Evolutionary conservation across 176 grass and related monocot genomes (phyloP).

Genomic region (Bothriochloa decipiens): DNA sequence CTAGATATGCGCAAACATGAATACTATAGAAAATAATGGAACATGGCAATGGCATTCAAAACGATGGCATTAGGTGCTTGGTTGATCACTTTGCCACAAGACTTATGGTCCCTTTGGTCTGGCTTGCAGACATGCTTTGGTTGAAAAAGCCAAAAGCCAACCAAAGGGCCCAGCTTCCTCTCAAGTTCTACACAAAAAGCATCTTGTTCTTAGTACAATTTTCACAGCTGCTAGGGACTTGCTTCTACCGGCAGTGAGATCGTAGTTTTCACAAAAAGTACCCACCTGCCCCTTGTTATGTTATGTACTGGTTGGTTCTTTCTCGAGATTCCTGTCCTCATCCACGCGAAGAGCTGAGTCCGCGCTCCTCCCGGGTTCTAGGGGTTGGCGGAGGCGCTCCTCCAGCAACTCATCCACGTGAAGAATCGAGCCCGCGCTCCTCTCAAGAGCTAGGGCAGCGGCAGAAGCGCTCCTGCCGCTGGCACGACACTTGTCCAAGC

Average conservation of each 20-base stretch:
- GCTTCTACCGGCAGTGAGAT: neutral
- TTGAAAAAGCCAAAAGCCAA: neutral
- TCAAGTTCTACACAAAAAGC: neutral
- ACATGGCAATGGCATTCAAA: neutral
- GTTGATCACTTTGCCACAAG: no score
- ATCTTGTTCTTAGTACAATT: neutral
- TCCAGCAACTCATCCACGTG: neutral
- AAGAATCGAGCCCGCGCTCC: no score
- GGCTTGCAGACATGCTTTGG: neutral
- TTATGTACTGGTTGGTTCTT: neutral
- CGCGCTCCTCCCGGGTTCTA: neutral
- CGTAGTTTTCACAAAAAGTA: neutral
- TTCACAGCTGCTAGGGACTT: neutral
- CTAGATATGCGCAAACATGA: neutral
- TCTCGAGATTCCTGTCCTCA: neutral
- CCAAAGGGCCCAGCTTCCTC: neutral
- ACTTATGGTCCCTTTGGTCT: neutral
- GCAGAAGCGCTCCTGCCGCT: no score
- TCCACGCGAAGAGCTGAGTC: neutral
- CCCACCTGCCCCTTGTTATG: neutral
- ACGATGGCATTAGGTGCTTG: neutral
- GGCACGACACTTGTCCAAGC: no score
- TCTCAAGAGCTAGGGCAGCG: no score
- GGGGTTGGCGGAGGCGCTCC: neutral
- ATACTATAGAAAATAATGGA: neutral